Percentiles rank a stretch among this genome's conserved stretches.
These are phyloP conservation scores for Tylopilus plumbeoviolaceoides DNA, from an alignment of 768 basidiomycete species.

Conservation along the genomic window DNA sequence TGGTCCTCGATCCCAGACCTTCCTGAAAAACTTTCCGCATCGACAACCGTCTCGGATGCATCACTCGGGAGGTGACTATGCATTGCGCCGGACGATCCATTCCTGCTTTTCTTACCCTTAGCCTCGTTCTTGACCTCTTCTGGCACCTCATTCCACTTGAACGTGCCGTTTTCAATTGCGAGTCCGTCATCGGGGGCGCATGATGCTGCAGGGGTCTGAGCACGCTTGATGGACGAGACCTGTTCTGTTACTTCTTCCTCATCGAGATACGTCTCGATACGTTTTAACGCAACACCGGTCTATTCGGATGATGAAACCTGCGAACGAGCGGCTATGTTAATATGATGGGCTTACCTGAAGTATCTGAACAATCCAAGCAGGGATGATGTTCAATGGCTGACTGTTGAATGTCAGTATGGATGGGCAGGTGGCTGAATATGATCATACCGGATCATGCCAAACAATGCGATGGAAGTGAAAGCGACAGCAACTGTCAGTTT, in stretches of 20 bases:
- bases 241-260: constrained; percentile 62
- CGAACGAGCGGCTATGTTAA: not conserved
- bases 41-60: constrained; percentile 9
- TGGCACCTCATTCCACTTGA: constrained; percentile 55
- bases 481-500: constrained; percentile 75
- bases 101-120: constrained; percentile 18
- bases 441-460: constrained; percentile 72
- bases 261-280: constrained; percentile 55
- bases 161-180: constrained; percentile 47
- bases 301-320: constrained; percentile 18
- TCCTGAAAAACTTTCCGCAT: constrained; percentile 15
- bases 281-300: constrained; percentile 53
- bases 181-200: constrained; percentile 34
- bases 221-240: constrained; percentile 52
- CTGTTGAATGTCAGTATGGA: constrained; percentile 28
- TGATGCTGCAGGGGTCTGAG: constrained; percentile 19
- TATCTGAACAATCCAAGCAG: constrained; percentile 73
- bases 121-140: constrained; percentile 24
- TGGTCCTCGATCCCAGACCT: constrained; percentile 23
- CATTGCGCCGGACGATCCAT: not conserved
- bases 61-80: constrained; percentile 2
- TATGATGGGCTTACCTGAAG: constrained; percentile 41
- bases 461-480: constrained; percentile 85
- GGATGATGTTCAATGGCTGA: constrained; percentile 73
- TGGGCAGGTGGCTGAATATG: not conserved